Evolutionary conservation across 441 rosid species (phyloP).

Genomic region (Pelargonium citronellum): DNA sequence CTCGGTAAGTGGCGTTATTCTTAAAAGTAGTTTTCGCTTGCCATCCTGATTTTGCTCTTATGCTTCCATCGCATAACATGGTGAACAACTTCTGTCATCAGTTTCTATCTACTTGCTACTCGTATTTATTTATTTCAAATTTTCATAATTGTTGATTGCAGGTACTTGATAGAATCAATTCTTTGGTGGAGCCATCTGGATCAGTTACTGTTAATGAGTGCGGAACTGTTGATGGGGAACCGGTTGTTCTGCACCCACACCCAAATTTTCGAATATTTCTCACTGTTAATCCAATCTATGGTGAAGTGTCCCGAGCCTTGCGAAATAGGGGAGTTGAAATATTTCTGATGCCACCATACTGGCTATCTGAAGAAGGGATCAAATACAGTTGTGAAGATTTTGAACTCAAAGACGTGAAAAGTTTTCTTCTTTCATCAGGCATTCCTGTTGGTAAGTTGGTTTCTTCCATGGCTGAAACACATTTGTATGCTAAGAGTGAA

Average conservation of each 20-base stretch:
- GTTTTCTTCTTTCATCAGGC: constrained; percentile 70
- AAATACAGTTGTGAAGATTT: constrained; percentile 40
- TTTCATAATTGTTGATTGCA: constrained; percentile 27
- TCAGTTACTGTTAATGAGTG: constrained; percentile 85
- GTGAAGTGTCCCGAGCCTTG: constrained; percentile 97
- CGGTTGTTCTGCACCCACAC: constrained; percentile 70
- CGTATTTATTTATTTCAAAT: constrained; percentile 7
- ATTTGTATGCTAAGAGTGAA: constrained; percentile 57
- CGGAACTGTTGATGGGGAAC: constrained; percentile 81
- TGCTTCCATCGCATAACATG: neutral
- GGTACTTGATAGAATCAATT: constrained; percentile 98
- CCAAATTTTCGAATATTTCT: constrained; percentile 84
- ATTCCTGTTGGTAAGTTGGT: constrained; percentile 58
- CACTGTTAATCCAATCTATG: constrained; percentile 79
- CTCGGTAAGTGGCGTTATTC: constrained; percentile 49
- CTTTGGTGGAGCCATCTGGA: constrained; percentile 88
- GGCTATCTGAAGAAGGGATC: constrained; percentile 50
- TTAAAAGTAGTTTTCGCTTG: neutral
- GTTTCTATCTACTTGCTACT: neutral
- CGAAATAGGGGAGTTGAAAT: constrained; percentile 97
- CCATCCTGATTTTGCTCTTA: neutral
- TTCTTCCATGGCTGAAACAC: constrained; percentile 84
- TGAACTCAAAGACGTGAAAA: constrained; percentile 53
- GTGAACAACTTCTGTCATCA: neutral
- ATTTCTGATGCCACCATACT: constrained; percentile 85